Percentiles rank a stretch among this genome's conserved stretches.
Conservation (phyloP, 352 stramenopile species). For the Phytophthora podocarpi region DNA sequence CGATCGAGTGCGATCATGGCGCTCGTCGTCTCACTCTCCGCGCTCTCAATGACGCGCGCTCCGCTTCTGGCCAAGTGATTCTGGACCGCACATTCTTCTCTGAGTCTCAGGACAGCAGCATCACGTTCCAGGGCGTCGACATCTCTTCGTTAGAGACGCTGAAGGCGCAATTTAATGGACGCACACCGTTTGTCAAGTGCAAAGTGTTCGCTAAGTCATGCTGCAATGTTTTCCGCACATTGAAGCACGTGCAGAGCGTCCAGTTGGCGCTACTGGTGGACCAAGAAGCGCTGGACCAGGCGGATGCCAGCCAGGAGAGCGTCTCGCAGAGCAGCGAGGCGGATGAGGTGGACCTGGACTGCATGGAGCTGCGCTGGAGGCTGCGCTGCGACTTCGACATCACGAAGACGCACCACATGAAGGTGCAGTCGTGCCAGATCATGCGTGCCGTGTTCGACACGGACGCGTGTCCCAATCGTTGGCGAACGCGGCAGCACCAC, state of each 20-base stretch:
- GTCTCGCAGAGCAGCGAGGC: conserved; percentile 29
- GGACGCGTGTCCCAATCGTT: conserved; percentile 50
- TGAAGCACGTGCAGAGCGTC: conserved; percentile 82
- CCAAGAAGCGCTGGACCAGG: conserved; percentile 31
- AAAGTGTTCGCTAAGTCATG: conserved; percentile 82
- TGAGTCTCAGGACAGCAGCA: conserved; percentile 11
- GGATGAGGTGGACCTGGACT: conserved; percentile 67
- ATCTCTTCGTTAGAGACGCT: conserved; percentile 26
- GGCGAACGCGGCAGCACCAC: conserved; percentile 73
- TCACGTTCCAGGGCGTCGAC: conserved; percentile 24
- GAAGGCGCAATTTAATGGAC: conserved; percentile 24
- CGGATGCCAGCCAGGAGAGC: conserved; percentile 30
- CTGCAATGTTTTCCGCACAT: conserved; percentile 81
- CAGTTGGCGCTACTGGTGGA: conserved; percentile 70
- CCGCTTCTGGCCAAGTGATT: conserved; percentile 66
- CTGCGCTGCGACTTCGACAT: conserved; percentile 86
- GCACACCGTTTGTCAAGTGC: conserved; percentile 66
- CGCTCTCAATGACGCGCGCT: conserved; percentile 86
- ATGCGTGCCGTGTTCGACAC: conserved; percentile 85
- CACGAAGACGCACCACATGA: conserved; percentile 88
- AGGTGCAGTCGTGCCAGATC: conserved; percentile 75
- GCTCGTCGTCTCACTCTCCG: conserved; percentile 58
- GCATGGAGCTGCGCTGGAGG: conserved; percentile 66
- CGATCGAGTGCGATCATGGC: conserved; percentile 66
- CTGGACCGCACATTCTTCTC: conserved; percentile 79